Evolutionary conservation across 352 stramenopile genomes (phyloP).

Genomic region (Globisporangium spinosum): DNA sequence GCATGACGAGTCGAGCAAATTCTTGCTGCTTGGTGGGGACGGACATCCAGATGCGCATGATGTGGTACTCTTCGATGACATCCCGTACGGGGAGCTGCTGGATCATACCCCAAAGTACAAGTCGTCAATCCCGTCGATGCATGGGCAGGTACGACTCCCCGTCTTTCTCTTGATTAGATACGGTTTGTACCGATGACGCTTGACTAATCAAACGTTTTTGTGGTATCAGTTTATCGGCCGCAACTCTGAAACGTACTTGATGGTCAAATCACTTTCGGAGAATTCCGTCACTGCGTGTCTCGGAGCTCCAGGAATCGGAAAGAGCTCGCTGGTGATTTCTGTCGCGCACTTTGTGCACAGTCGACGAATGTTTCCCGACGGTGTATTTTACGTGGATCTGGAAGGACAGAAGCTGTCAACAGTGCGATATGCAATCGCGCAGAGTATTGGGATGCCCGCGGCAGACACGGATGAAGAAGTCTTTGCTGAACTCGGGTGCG

Average conservation of each 20-base stretch:
- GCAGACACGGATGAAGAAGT: conserved; percentile 76
- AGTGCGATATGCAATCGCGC: conserved; percentile 76
- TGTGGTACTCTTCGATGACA: conserved; percentile 66
- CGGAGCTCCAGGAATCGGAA: conserved; percentile 72
- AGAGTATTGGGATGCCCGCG: conserved; percentile 71
- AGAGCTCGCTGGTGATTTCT: conserved; percentile 79
- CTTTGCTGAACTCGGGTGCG: conserved; percentile 63
- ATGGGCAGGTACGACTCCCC: conserved; percentile 41
- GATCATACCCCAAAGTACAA: conserved; percentile 69
- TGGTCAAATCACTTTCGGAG: conserved; percentile 71
- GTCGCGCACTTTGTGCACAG: conserved; percentile 79
- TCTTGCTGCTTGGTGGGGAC: conserved; percentile 52
- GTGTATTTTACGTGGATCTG: conserved; percentile 81
- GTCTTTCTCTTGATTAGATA: not conserved
- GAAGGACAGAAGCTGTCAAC: conserved; percentile 79
- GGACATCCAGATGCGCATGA: conserved; percentile 40
- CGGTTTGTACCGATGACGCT: not conserved
- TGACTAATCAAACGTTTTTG: not conserved
- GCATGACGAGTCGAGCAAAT: conserved; percentile 84
- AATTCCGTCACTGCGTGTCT: conserved; percentile 74
- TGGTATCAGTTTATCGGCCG: conserved; percentile 62
- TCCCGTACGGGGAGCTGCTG: conserved; percentile 49
- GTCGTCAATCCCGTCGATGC: conserved; percentile 79
- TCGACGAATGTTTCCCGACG: conserved; percentile 72
- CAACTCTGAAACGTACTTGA: conserved; percentile 74